A percentile compares a stretch with the other conserved stretches of the same genome.
Evolutionary conservation across 176 grass and related monocot genomes (phyloP).

Genomic region (Ananas comosus): DNA sequence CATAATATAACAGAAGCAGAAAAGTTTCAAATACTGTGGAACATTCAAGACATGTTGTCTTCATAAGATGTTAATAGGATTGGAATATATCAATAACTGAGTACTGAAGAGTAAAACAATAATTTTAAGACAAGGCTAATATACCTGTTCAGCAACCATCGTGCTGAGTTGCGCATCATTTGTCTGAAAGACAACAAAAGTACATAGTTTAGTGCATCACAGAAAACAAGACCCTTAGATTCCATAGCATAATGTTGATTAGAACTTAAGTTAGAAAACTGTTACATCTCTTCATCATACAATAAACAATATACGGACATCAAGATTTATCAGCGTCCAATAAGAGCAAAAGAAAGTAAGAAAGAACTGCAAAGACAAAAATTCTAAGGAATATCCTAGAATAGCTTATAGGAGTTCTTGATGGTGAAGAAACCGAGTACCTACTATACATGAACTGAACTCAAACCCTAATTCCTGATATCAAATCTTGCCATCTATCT

Average conservation of each 20-base stretch:
- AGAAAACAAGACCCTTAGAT: neutral
- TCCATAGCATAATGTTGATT: neutral
- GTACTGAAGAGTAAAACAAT: neutral
- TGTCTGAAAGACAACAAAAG: conserved; percentile 49
- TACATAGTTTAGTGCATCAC: neutral
- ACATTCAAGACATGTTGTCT: neutral
- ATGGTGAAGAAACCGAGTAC: no score
- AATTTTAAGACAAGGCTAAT: conserved; percentile 2
- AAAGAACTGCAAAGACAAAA: no score
- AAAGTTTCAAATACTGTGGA: neutral
- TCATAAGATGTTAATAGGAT: neutral
- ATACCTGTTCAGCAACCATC: conserved; percentile 98
- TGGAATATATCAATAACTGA: neutral
- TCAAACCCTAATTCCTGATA: no score
- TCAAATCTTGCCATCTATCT: no score
- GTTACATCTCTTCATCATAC: no score
- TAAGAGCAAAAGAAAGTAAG: no score
- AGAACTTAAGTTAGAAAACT: no score
- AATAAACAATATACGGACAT: no score
- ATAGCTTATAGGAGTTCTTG: no score
- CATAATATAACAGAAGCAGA: neutral
- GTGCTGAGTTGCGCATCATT: conserved; percentile 98
- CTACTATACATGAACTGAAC: no score
- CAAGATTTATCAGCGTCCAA: no score
- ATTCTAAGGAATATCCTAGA: no score